phyloP scores from a whole-genome alignment of 2,329 filamentous ascomycete species.

The Beauveria bassiana region DNA sequence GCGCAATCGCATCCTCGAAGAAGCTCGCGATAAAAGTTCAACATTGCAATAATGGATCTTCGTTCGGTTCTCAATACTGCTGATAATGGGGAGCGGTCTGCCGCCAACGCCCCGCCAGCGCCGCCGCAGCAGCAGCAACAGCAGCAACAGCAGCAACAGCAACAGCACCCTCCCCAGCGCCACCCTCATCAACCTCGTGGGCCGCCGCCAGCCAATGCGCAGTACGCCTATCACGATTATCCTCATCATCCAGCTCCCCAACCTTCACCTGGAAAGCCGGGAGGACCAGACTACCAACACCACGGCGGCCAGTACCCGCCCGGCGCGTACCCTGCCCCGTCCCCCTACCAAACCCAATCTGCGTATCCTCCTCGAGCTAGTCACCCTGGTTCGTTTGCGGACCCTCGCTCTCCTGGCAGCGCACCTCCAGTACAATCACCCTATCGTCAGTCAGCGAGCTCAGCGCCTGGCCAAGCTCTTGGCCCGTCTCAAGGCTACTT shows the following conservation, averaged over 20 bases:
- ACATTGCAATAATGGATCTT: conserved; percentile 37
- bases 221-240: conserved; percentile 45
- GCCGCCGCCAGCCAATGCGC: conserved; percentile 31
- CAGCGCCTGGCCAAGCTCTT: conserved; percentile 30
- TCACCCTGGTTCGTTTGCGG: conserved; percentile 35
- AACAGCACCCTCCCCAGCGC: conserved; percentile 31
- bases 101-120: conserved; percentile 24
- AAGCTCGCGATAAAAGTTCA: background rate
- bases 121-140: conserved; percentile 12
- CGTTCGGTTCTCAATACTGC: conserved; percentile 46
- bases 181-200: conserved; percentile 30
- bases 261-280: conserved; percentile 39
- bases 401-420: conserved; percentile 43
- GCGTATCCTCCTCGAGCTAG: conserved; percentile 37
- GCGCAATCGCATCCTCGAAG: conserved; percentile 11
- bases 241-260: conserved; percentile 38
- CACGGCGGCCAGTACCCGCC: conserved; percentile 20
- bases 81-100: conserved; percentile 35
- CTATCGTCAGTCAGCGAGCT: conserved; percentile 42
- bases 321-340: conserved; percentile 29
- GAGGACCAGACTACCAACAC: conserved; percentile 37
- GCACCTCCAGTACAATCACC: conserved; percentile 37
- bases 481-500: conserved; percentile 37
- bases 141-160: conserved; percentile 14
- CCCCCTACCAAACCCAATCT: conserved; percentile 31